phyloP scores from a whole-genome alignment of 495 filamentous ascomycete species.

The Echria macrotheca region DNA sequence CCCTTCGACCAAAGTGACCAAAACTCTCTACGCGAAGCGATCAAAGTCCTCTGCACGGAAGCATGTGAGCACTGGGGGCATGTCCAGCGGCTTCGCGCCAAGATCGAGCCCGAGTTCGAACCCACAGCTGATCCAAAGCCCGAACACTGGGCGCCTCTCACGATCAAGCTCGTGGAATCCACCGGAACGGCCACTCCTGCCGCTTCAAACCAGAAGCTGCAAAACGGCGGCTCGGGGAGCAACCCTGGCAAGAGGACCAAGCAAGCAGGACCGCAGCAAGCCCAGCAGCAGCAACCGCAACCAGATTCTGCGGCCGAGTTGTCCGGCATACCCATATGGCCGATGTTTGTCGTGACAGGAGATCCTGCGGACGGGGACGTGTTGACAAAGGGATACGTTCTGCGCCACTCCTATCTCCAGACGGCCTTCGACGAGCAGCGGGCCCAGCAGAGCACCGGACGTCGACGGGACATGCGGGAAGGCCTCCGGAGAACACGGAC shows the following conservation, averaged over 20 bases:
- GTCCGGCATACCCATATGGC: conserved; percentile 15
- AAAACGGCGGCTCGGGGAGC: neutral
- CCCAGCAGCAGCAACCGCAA: neutral
- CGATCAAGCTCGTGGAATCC: too few species aligned
- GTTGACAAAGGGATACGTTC: conserved; percentile 7
- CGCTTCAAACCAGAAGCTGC: neutral
- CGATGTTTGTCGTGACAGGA: conserved; percentile 7
- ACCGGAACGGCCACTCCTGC: too few species aligned
- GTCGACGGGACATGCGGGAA: neutral
- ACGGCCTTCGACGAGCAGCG: conserved; percentile 11
- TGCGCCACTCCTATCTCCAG: conserved; percentile 1
- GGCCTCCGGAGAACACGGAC: too few species aligned
- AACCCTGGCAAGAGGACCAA: neutral
- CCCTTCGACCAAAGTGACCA: neutral
- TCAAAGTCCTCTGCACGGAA: neutral
- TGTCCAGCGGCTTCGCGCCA: conserved; percentile 9
- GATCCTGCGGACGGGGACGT: neutral
- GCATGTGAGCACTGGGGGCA: conserved; percentile 3
- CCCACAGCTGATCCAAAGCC: too few species aligned
- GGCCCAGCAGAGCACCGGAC: neutral
- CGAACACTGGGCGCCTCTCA: too few species aligned
- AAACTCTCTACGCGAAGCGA: neutral
- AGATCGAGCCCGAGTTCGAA: conserved; percentile 7
- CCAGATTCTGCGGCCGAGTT: neutral
- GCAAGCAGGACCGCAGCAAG: too few species aligned